phyloP scores from a whole-genome alignment of 345 rosid species.

The Eucalyptus marginata region DNA sequence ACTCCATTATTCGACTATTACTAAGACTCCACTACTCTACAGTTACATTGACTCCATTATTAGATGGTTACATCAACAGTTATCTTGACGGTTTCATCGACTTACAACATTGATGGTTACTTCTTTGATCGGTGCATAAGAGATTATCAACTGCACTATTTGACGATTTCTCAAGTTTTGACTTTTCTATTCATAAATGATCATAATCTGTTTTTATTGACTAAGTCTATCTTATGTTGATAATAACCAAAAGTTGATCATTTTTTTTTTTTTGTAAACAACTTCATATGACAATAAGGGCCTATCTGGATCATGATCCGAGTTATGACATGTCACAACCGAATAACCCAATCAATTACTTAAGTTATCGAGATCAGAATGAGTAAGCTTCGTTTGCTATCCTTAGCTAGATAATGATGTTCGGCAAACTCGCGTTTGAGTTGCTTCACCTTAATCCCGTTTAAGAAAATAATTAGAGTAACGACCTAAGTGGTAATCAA shows the following conservation, averaged over 20 bases:
- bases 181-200: background rate
- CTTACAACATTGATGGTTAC: rapidly evolving
- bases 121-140: background rate
- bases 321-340: background rate
- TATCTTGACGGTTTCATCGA: background rate
- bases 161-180: background rate
- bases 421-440: background rate
- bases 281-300: background rate
- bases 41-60: background rate
- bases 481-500: background rate
- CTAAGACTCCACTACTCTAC: background rate
- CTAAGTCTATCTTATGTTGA: background rate
- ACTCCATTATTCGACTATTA: background rate
- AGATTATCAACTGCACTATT: background rate
- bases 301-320: background rate
- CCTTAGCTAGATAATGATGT: background rate
- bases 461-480: background rate
- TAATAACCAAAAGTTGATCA: background rate
- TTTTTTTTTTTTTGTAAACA: background rate
- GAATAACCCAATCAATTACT: background rate
- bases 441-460: background rate
- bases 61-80: background rate
- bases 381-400: background rate
- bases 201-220: background rate
- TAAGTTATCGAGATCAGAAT: background rate